Evolutionary conservation across 2,329 filamentous ascomycete species (phyloP), one percentile per base, ranked within the genome.

Genomic region (Alternaria postmessia): DNA sequence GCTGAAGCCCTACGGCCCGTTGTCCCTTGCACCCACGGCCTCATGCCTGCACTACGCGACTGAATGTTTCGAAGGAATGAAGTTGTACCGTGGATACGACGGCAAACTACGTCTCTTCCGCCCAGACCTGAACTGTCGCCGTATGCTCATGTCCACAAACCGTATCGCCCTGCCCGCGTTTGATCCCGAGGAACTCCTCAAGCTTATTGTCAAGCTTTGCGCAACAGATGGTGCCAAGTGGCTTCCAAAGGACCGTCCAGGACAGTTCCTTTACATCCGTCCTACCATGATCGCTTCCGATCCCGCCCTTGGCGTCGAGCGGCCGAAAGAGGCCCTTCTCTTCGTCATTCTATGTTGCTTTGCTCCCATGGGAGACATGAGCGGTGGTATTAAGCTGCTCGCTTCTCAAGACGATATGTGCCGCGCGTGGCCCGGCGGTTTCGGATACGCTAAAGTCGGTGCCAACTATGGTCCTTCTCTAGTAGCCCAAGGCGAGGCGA

Each of bases 401-500:
- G 94, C 93, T 0, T 91, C 87, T 46, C 86, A 88, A 56, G 88
- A 94, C 67, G 92, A 96, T 78, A 92, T 90, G 83, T 89, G 96
- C 59, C 90, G 94, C 66, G 93, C 94, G 12, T 97, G 94, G 94
- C 93, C 92, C 20, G 94, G 94, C 62, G 94, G 94, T 9, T 96
- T 96, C 77, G 94, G 94, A 1, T 94, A 91, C 75, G 93, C 93
- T 62, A 97, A 97, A 81, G 87, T 97, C 34, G 94, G 94, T 55
- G 94, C 94, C 62, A 97, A 97, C 83, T 97, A 97, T 78, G 94
- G 94, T 0, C 94, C 94, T 18, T 89, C 87, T 20, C 84, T 97
- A 54, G 84, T 92, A 54, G 91, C 92, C 4, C 93, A 93, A 49
- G 85, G 85, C 18, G 91, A 94, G 78, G 94, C 94, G 3, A 83